A percentile compares a stretch with the other conserved stretches of the same genome.
Evolutionary conservation across 169 alveolate genomes (phyloP).

Genomic region (Cryptosporidium muris): DNA sequence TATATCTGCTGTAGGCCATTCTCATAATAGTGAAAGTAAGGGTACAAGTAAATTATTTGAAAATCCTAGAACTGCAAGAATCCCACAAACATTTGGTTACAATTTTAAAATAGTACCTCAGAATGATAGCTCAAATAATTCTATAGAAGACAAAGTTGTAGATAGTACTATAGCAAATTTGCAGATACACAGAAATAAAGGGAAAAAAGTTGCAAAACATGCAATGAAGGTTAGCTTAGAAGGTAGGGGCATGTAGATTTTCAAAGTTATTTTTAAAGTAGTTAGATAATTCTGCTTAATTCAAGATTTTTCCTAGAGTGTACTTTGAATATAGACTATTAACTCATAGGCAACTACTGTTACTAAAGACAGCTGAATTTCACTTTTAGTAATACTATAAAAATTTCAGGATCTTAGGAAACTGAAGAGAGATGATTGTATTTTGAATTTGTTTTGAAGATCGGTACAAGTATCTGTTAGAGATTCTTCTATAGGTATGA

Average conservation of each 20-base stretch:
- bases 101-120: slow-evolving; percentile 35
- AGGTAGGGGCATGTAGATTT: slow-evolving; percentile 61
- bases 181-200: background rate
- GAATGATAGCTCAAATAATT: slow-evolving; percentile 17
- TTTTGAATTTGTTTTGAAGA: slow-evolving; percentile 1
- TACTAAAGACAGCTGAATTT: background rate
- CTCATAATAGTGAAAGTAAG: background rate
- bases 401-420: too few relatives aligned
- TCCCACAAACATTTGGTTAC: slow-evolving; percentile 42
- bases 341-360: background rate
- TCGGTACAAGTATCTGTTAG: slow-evolving; percentile 47
- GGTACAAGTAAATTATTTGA: background rate
- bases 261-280: background rate
- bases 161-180: slow-evolving; percentile 7
- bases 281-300: too few relatives aligned
- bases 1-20: background rate
- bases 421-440: background rate
- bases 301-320: background rate
- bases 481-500: slow-evolving; percentile 20
- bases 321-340: background rate
- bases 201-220: slow-evolving; percentile 20
- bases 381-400: background rate
- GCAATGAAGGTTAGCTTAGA: slow-evolving; percentile 65
- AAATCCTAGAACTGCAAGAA: slow-evolving; percentile 64
- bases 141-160: slow-evolving; percentile 7